Percentiles rank a stretch among this genome's conserved stretches.
These are phyloP conservation scores for Singerocomus inundabilis DNA, from an alignment of 1,284 basidiomycete species.

Conservation along the genomic window DNA sequence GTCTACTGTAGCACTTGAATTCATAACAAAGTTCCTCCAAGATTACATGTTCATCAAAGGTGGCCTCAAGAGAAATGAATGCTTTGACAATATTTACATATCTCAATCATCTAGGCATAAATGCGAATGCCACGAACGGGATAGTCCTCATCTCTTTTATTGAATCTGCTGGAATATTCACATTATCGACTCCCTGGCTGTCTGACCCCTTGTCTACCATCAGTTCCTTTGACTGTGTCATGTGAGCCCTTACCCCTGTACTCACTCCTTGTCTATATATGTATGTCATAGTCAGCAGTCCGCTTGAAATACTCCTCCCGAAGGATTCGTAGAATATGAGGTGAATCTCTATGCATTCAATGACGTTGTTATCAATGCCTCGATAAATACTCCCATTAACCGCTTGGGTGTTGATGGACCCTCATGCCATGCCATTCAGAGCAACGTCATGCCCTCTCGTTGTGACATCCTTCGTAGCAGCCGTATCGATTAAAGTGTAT, in stretches of 20 bases:
- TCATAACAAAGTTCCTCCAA: no score
- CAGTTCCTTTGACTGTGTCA: background rate
- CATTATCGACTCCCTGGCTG: background rate
- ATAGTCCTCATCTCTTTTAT: background rate
- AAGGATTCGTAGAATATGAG: background rate
- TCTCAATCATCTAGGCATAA: background rate
- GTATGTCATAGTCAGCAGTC: background rate
- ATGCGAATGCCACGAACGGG: background rate
- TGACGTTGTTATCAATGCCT: background rate
- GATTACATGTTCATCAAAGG: background rate
- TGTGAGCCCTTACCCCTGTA: background rate
- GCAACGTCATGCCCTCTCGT: background rate
- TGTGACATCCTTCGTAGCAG: background rate
- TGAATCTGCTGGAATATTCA: background rate
- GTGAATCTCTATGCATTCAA: background rate
- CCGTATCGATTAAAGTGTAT: background rate
- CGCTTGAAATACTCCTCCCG: slow-evolving; percentile 4
- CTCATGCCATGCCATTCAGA: background rate
- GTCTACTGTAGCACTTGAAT: no score
- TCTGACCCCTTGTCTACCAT: background rate
- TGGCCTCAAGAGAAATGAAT: background rate
- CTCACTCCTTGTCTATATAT: background rate
- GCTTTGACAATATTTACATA: background rate
- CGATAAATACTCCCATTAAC: background rate
- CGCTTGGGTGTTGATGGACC: background rate